Percentiles rank a stretch among this genome's conserved stretches.
Evolutionary conservation across 768 basidiomycete species (phyloP).

Genomic region (Collybia nuda): DNA sequence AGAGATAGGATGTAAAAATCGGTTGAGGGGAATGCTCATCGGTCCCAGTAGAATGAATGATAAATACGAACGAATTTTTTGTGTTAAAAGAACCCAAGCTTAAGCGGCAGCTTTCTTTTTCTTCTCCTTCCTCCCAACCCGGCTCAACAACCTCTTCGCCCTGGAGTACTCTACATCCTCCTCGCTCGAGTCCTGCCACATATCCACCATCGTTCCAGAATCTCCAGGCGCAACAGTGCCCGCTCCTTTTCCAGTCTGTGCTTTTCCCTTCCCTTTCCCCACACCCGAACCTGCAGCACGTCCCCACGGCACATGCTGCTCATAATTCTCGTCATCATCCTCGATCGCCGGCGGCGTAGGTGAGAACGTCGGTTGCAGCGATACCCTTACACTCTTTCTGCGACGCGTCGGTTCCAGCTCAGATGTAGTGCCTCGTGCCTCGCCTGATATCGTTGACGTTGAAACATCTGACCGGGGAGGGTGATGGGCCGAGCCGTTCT

Average conservation of each 20-base stretch:
- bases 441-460: neutral
- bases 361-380: slow-evolving; percentile 74
- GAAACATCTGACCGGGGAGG: slow-evolving; percentile 9
- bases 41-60: too few relatives aligned
- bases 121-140: slow-evolving; percentile 41
- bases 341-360: slow-evolving; percentile 66
- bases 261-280: slow-evolving; percentile 9
- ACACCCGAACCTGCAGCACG: slow-evolving; percentile 19
- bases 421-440: slow-evolving; percentile 8
- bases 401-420: slow-evolving; percentile 18
- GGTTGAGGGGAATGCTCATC: too few relatives aligned
- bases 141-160: slow-evolving; percentile 54
- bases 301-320: slow-evolving; percentile 3
- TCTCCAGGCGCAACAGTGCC: neutral
- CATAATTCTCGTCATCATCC: slow-evolving; percentile 35
- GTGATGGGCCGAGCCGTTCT: slow-evolving; percentile 1
- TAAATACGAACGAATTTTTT: too few relatives aligned
- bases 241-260: slow-evolving; percentile 12
- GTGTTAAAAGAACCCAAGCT: too few relatives aligned
- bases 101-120: slow-evolving; percentile 11
- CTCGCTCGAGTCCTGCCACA: slow-evolving; percentile 78
- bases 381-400: slow-evolving; percentile 78
- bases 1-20: too few relatives aligned
- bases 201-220: slow-evolving; percentile 25
- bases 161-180: slow-evolving; percentile 67